Conservation (phyloP, 2,329 filamentous ascomycete species). For the Colletotrichum melonis region DNA sequence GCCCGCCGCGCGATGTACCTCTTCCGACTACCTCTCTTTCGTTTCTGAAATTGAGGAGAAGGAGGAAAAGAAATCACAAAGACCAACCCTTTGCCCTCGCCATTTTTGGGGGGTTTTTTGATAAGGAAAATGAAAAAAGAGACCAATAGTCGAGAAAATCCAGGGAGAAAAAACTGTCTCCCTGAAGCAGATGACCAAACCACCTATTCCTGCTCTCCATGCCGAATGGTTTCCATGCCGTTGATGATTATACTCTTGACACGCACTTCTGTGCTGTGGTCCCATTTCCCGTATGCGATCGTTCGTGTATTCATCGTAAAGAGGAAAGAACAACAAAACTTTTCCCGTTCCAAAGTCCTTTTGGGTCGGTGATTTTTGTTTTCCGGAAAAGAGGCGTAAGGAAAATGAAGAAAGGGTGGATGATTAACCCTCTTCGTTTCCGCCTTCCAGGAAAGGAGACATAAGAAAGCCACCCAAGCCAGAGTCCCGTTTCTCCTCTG, state of each 20-base stretch:
- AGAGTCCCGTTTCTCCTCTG: slow-evolving; percentile 38
- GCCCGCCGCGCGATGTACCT: slow-evolving; percentile 29
- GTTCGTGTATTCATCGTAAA: slow-evolving; percentile 13
- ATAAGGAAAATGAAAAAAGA: slow-evolving; percentile 1
- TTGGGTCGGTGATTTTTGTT: slow-evolving; percentile 32
- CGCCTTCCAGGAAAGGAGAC: background rate
- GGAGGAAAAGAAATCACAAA: slow-evolving; percentile 26
- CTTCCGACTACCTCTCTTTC: slow-evolving; percentile 21
- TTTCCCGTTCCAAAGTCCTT: slow-evolving; percentile 18
- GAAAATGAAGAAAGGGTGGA: slow-evolving; percentile 8
- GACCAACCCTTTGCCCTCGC: background rate
- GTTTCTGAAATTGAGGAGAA: slow-evolving; percentile 5
- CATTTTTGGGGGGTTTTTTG: slow-evolving; percentile 11
- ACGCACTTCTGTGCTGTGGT: slow-evolving; percentile 24
- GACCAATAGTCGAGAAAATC: background rate
- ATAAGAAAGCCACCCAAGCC: slow-evolving; percentile 16
- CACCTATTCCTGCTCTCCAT: slow-evolving; percentile 17
- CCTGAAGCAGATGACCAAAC: slow-evolving; percentile 18
- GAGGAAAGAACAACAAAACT: slow-evolving; percentile 19
- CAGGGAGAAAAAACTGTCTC: slow-evolving; percentile 1
- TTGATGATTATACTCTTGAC: slow-evolving; percentile 25
- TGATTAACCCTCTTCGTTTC: slow-evolving; percentile 1
- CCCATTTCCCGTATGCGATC: slow-evolving; percentile 21
- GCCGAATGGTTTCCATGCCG: slow-evolving; percentile 12
- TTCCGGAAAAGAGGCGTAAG: slow-evolving; percentile 9